Conservation (phyloP, 2,329 filamentous ascomycete species). For the Emmonsiellopsis sp. region DNA sequence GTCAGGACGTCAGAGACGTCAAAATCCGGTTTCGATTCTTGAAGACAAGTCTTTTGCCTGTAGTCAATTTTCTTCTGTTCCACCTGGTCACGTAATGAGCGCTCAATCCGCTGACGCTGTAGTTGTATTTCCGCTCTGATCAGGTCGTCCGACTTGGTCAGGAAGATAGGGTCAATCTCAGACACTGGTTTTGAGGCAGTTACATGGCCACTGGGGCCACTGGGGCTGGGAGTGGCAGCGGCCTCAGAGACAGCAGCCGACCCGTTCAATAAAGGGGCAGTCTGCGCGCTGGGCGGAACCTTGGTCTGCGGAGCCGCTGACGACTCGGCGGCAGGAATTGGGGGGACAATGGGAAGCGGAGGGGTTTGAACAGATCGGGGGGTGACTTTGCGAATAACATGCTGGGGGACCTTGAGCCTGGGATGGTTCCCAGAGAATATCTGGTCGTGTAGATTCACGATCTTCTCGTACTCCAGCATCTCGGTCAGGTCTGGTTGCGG, state of each 20-base stretch:
- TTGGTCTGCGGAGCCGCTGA: conserved; percentile 13
- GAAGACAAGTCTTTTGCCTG: conserved; percentile 41
- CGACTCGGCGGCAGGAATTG: conserved; percentile 17
- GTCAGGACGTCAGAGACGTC: conserved; percentile 64
- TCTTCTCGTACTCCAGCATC: conserved; percentile 65
- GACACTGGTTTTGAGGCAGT: conserved; percentile 43
- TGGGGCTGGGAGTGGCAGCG: conserved; percentile 15
- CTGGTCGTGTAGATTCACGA: conserved; percentile 70
- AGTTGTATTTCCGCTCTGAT: conserved; percentile 73
- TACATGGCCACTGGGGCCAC: conserved; percentile 10
- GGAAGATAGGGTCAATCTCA: conserved; percentile 71
- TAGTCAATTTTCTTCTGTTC: conserved; percentile 50
- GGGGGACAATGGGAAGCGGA: conserved; percentile 21
- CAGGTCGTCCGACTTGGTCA: conserved; percentile 78
- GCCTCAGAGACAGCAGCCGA: conserved; percentile 12
- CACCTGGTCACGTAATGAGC: conserved; percentile 64
- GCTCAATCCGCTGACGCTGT: conserved; percentile 74
- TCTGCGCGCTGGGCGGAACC: conserved; percentile 8
- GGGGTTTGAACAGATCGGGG: conserved; percentile 26
- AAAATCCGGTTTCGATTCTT: conserved; percentile 54
- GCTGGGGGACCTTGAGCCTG: conserved; percentile 49
- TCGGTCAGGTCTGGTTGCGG: conserved; percentile 41
- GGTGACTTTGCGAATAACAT: conserved; percentile 38
- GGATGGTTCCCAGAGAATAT: conserved; percentile 65
- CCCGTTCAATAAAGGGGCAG: conserved; percentile 11